Evolutionary conservation across 805 yeast genomes (phyloP).

Genomic region (Barnettozyma populi): DNA sequence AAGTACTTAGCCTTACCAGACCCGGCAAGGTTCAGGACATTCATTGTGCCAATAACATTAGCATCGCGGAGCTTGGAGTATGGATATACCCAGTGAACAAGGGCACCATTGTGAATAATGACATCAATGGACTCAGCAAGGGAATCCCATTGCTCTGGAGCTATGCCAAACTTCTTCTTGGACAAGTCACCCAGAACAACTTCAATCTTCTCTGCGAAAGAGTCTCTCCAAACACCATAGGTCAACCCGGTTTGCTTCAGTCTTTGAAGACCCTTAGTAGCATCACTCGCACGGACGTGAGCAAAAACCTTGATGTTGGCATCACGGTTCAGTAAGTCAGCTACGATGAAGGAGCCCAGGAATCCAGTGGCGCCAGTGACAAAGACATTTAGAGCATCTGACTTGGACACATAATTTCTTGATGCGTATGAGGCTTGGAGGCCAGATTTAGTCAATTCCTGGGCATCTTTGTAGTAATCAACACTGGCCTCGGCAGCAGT

Average conservation of each 20-base stretch:
- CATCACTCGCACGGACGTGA: slow-evolving; percentile 82
- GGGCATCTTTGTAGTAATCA: slow-evolving; percentile 73
- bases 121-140: slow-evolving; percentile 65
- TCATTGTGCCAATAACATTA: slow-evolving; percentile 82
- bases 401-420: slow-evolving; percentile 30
- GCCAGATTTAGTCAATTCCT: slow-evolving; percentile 35
- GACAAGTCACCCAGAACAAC: slow-evolving; percentile 83
- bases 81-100: slow-evolving; percentile 98
- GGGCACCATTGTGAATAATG: slow-evolving; percentile 93
- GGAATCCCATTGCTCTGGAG: slow-evolving; percentile 47
- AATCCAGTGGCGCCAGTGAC: slow-evolving; percentile 97
- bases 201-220: slow-evolving; percentile 51
- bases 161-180: slow-evolving; percentile 64
- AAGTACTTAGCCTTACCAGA: slow-evolving; percentile 81
- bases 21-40: slow-evolving; percentile 68
- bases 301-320: slow-evolving; percentile 61
- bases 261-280: slow-evolving; percentile 69
- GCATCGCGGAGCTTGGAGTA: slow-evolving; percentile 87
- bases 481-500: slow-evolving; percentile 28
- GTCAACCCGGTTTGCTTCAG: slow-evolving; percentile 68
- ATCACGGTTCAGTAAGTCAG: slow-evolving; percentile 64
- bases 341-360: slow-evolving; percentile 82
- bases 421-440: slow-evolving; percentile 44
- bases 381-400: slow-evolving; percentile 53
- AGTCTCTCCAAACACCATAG: slow-evolving; percentile 61